Percentiles rank a stretch among this genome's conserved stretches.
Conservation (phyloP, 176 grass and related monocot species). For the Urochloa ruziziensis region DNA sequence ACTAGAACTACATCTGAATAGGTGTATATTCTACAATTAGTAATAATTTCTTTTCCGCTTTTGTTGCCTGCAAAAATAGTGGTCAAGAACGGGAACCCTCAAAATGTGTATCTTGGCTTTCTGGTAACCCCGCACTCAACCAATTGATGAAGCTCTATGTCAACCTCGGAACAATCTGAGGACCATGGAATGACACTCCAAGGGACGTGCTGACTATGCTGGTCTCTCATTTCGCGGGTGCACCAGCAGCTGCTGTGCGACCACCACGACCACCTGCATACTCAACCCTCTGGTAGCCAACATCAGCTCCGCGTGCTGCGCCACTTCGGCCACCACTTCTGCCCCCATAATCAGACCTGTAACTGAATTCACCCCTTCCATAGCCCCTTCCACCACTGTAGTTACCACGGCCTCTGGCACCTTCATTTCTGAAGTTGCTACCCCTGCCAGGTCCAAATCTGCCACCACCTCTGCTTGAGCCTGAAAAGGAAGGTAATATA, state of each 20-base stretch:
- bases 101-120: conserved; percentile 8
- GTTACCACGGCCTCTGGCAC: conserved; percentile 53
- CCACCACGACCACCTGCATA: conserved; percentile 49
- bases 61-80: conserved; percentile 43
- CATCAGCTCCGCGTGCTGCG: conserved; percentile 31
- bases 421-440: conserved; percentile 63
- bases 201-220: not conserved
- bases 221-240: conserved; percentile 28
- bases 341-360: conserved; percentile 50
- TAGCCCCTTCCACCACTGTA: conserved; percentile 57
- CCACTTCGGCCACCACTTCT: conserved; percentile 58
- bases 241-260: conserved; percentile 24
- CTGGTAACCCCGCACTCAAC: conserved; percentile 22
- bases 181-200: not conserved
- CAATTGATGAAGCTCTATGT: conserved; percentile 24
- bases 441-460: conserved; percentile 68
- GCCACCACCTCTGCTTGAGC: conserved; percentile 52
- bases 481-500: conserved; percentile 36
- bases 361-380: conserved; percentile 58
- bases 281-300: conserved; percentile 73
- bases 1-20: conserved; percentile 39
- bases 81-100: conserved; percentile 24
- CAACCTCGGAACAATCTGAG: not conserved
- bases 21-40: conserved; percentile 51
- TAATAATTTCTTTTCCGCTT: not conserved